phyloP scores from a whole-genome alignment of 352 stramenopile genomes.

The Phytophthora vignae region DNA sequence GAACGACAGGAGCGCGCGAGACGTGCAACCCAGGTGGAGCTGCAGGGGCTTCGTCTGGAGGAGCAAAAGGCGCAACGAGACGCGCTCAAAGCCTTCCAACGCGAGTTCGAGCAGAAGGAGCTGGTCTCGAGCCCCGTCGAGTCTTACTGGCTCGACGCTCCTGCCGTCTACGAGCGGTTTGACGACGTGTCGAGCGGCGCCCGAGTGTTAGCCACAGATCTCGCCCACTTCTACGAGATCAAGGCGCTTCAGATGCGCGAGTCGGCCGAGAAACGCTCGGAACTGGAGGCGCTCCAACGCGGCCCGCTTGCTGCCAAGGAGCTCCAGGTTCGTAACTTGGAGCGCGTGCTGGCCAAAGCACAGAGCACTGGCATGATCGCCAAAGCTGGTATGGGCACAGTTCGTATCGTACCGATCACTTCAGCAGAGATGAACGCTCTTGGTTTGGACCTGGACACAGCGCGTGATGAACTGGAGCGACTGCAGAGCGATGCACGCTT shows the following conservation, averaged over 20 bases:
- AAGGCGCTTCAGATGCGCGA: constrained; percentile 63
- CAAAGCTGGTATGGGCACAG: constrained; percentile 70
- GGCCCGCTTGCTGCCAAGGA: constrained; percentile 45
- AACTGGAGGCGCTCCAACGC: constrained; percentile 41
- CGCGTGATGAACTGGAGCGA: constrained; percentile 51
- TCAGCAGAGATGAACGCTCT: constrained; percentile 53
- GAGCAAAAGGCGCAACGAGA: constrained; percentile 64
- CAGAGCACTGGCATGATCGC: constrained; percentile 76
- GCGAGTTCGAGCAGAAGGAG: constrained; percentile 71
- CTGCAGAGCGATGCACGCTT: constrained; percentile 51
- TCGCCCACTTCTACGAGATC: constrained; percentile 68
- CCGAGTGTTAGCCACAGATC: constrained; percentile 49
- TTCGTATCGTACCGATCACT: constrained; percentile 71
- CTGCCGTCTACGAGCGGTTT: constrained; percentile 51
- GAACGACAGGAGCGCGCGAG: constrained; percentile 60
- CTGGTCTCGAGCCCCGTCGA: constrained; percentile 71
- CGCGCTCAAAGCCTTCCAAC: constrained; percentile 61
- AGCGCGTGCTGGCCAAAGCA: constrained; percentile 71
- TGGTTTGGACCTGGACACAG: constrained; percentile 50
- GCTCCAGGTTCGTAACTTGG: constrained; percentile 58
- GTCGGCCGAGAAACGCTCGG: constrained; percentile 38
- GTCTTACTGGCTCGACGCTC: constrained; percentile 59
- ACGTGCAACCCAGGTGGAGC: constrained; percentile 48
- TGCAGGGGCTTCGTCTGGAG: constrained; percentile 56
- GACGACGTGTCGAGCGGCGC: constrained; percentile 41